phyloP scores from a whole-genome alignment of 192 early-diverging fungal species.

The Coemansia sp. region DNA sequence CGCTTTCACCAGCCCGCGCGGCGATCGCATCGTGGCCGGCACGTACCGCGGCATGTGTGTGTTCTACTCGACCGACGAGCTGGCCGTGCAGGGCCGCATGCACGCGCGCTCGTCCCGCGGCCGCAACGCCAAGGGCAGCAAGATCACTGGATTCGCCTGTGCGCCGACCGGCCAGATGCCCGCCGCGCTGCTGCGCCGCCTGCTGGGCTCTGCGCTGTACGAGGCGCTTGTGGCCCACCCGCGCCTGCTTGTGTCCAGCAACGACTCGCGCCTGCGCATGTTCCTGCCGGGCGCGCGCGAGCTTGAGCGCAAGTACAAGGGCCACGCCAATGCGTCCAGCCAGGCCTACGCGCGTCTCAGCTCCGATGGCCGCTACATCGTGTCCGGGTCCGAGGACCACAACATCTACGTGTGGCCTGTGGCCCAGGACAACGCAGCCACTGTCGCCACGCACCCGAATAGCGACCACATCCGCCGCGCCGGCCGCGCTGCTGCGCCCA shows the following conservation, averaged over 20 bases:
- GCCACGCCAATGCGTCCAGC: constrained; percentile 66
- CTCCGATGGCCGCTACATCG: constrained; percentile 73
- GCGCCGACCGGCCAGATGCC: constrained; percentile 24
- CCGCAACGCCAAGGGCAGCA: constrained; percentile 62
- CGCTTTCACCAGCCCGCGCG: constrained; percentile 67
- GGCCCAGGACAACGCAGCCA: constrained; percentile 53
- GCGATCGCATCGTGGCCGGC: constrained; percentile 70
- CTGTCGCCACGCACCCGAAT: constrained; percentile 41
- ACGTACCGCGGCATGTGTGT: constrained; percentile 73
- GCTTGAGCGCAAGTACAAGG: constrained; percentile 79
- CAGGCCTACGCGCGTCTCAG: constrained; percentile 78
- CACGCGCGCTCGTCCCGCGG: constrained; percentile 60
- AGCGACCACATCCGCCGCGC: constrained; percentile 35
- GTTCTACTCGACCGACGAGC: constrained; percentile 78
- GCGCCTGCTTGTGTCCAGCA: constrained; percentile 58
- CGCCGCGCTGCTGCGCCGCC: constrained; percentile 52
- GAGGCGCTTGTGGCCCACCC: constrained; percentile 7
- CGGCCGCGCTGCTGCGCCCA: constrained; percentile 7
- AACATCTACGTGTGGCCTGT: constrained; percentile 69
- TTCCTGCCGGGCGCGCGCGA: constrained; percentile 74
- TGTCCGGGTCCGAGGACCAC: constrained; percentile 80
- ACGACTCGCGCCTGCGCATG: constrained; percentile 80
- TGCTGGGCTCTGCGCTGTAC: constrained; percentile 10
- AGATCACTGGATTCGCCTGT: constrained; percentile 77
- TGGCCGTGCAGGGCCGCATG: constrained; percentile 83